Conservation (phyloP, 2,329 filamentous ascomycete species). For the Talaromyces amestolkiae region DNA sequence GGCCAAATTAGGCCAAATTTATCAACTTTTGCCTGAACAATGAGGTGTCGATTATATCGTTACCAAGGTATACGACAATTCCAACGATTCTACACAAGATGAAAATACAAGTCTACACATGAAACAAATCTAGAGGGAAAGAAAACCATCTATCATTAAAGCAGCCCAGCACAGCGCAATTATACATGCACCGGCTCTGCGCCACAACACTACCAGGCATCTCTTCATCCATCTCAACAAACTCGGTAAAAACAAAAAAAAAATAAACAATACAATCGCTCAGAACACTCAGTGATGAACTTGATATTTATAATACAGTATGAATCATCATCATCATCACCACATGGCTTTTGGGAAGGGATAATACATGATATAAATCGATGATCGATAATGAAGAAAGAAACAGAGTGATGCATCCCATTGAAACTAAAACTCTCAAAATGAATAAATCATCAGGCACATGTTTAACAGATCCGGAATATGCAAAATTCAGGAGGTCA, state of each 20-base stretch:
- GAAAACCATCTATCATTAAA: not conserved
- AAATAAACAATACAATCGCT: not conserved
- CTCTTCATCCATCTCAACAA: not conserved
- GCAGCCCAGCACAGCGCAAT: not conserved
- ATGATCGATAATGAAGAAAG: not conserved
- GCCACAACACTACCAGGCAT: not conserved
- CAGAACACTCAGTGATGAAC: not conserved
- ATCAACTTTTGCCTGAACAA: not conserved
- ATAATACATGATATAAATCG: not conserved
- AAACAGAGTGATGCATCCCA: not conserved
- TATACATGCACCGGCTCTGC: not conserved
- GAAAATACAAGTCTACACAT: not conserved
- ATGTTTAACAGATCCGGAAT: constrained; percentile 4
- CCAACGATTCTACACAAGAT: not conserved
- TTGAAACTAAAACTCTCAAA: not conserved
- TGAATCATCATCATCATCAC: not conserved
- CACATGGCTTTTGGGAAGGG: not conserved
- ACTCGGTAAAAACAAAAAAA: not conserved
- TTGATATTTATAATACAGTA: not conserved
- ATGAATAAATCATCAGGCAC: not conserved
- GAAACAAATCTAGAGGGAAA: not conserved
- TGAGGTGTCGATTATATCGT: not conserved
- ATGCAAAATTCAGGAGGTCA: not conserved
- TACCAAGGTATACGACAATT: no score
- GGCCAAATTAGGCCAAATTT: not conserved